Evolutionary conservation across 805 yeast species (phyloP).

Genomic region (Saccharomycopsis sp.): DNA sequence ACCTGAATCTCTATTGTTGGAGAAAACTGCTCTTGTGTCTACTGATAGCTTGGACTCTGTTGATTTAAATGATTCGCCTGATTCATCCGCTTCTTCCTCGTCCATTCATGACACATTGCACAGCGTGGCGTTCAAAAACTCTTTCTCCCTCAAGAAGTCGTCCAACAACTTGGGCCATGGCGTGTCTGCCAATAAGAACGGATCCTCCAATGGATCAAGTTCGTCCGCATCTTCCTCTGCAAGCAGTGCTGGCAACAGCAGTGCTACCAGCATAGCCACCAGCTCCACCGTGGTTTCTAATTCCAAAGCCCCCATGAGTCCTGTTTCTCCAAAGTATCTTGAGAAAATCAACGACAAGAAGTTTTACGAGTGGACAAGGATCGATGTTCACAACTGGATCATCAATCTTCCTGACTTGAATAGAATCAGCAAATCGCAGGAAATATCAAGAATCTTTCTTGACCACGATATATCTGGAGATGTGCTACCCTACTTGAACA

Average conservation of each 20-base stretch:
- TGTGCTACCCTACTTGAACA: constrained; percentile 17
- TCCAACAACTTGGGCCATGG: background rate
- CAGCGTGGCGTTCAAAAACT: constrained; percentile 18
- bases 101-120: constrained; percentile 10
- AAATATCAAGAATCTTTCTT: constrained; percentile 16
- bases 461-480: constrained; percentile 21
- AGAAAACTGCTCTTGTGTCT: constrained; percentile 6
- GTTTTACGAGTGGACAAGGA: constrained; percentile 19
- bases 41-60: constrained; percentile 9
- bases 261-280: background rate
- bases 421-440: constrained; percentile 17
- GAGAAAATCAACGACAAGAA: constrained; percentile 16
- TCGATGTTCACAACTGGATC: constrained; percentile 21
- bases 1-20: constrained; percentile 18
- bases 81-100: background rate
- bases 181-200: background rate
- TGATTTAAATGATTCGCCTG: constrained; percentile 2
- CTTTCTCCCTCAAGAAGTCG: constrained; percentile 15
- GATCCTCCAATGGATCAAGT: background rate
- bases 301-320: constrained; percentile 5
- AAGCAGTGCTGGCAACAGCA: constrained; percentile 1
- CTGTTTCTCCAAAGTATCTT: constrained; percentile 18
- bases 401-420: constrained; percentile 17
- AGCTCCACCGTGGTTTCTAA: background rate
- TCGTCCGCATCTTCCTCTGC: too few species aligned